Conservation (phyloP, 306 rosid species). For the Begonia loranthoides region DNA sequence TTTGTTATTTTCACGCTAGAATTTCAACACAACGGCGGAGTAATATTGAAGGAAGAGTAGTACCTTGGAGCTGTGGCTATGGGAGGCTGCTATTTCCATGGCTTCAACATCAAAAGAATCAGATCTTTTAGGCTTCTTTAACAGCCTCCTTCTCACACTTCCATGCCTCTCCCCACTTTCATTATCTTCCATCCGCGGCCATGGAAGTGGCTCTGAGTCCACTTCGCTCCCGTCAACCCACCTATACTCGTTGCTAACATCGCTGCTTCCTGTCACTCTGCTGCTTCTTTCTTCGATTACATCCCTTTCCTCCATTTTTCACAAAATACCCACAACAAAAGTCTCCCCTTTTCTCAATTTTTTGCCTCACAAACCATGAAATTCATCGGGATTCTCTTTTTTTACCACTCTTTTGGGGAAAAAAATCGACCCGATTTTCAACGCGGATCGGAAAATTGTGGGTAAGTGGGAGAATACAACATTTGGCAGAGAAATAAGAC, state of each 20-base stretch:
- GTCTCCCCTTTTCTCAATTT: too few species aligned
- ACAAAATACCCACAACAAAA: not conserved
- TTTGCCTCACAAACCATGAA: too few species aligned
- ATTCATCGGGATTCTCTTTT: too few species aligned
- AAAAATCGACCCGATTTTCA: too few species aligned
- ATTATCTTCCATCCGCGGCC: conserved; percentile 24
- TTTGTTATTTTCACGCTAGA: too few species aligned
- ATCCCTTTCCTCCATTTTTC: conserved; percentile 37
- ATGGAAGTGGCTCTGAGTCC: conserved; percentile 38
- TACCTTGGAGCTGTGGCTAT: conserved; percentile 40
- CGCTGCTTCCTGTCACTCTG: conserved; percentile 27
- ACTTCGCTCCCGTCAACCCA: conserved; percentile 95
- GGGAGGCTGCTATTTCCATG: conserved; percentile 62
- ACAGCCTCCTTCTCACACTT: conserved; percentile 60
- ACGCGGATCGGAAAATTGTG: too few species aligned
- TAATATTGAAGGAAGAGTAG: not conserved
- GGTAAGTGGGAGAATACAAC: too few species aligned
- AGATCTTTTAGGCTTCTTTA: conserved; percentile 67
- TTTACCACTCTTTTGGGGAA: too few species aligned
- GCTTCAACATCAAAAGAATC: conserved; percentile 93
- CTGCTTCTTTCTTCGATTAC: conserved; percentile 57
- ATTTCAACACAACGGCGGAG: too few species aligned
- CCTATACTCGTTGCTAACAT: conserved; percentile 40
- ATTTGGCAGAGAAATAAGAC: too few species aligned
- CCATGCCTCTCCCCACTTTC: conserved; percentile 45